A percentile compares a stretch with the other conserved stretches of the same genome.
Evolutionary conservation across 768 basidiomycete genomes (phyloP).

Genomic region (Boletus edulis): DNA sequence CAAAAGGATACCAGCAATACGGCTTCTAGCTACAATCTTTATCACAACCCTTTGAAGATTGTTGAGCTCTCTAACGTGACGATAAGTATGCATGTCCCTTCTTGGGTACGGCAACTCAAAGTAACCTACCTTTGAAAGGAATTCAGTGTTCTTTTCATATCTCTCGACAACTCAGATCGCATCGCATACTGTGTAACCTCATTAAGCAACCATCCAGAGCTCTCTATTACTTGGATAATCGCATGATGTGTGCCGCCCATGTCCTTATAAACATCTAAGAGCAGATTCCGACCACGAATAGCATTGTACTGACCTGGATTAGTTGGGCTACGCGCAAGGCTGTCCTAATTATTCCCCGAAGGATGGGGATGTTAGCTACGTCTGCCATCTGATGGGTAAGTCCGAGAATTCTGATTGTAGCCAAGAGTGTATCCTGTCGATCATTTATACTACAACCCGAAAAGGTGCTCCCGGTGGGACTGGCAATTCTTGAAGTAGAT

Average conservation of each 20-base stretch:
- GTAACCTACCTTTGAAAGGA: slow-evolving; percentile 7
- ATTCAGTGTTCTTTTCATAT: slow-evolving; percentile 1
- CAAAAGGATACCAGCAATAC: slow-evolving; percentile 4
- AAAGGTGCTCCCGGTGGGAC: background rate
- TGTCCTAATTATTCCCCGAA: slow-evolving; percentile 4
- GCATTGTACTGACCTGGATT: slow-evolving; percentile 7
- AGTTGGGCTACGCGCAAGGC: slow-evolving; percentile 5
- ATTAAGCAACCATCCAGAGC: slow-evolving; percentile 13
- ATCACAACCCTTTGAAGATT: slow-evolving; percentile 6
- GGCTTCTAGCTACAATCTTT: slow-evolving; percentile 1
- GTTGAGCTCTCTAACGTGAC: slow-evolving; percentile 5
- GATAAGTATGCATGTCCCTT: background rate
- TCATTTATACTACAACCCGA: slow-evolving; percentile 1
- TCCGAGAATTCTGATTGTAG: slow-evolving; percentile 2
- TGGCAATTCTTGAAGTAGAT: background rate
- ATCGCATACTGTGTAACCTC: slow-evolving; percentile 3
- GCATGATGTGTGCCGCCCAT: slow-evolving; percentile 14
- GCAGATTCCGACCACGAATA: too few species aligned
- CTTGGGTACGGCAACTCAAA: too few species aligned
- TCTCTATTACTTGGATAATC: slow-evolving; percentile 12
- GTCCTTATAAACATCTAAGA: background rate
- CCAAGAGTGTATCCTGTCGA: background rate
- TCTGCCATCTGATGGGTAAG: slow-evolving; percentile 1
- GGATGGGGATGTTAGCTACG: slow-evolving; percentile 2
- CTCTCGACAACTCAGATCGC: background rate